Conservation (phyloP, 2,329 filamentous ascomycete genomes). For the Fusarium aywerte region DNA sequence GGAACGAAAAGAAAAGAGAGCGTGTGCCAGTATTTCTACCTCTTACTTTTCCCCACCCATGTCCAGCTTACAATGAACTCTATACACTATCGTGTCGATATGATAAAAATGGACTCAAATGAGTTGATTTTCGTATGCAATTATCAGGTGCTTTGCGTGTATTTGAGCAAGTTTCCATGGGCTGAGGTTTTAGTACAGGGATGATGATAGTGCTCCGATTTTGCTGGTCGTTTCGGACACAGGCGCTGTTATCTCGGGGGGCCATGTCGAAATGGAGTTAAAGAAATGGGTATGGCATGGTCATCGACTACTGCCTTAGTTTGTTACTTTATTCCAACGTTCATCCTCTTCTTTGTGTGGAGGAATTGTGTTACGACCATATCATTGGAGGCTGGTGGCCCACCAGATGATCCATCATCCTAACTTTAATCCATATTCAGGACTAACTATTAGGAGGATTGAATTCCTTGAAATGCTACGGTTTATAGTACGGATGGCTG, state of each 20-base stretch:
- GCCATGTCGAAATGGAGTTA: neutral
- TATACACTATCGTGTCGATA: neutral
- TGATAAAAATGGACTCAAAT: neutral
- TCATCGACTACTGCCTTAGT: neutral
- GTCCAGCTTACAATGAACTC: neutral
- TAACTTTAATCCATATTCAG: neutral
- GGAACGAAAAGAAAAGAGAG: neutral
- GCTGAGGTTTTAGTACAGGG: slow-evolving; percentile 21
- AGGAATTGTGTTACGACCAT: neutral
- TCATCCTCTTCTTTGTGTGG: neutral
- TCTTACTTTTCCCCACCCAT: neutral
- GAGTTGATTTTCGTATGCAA: neutral
- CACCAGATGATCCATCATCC: neutral
- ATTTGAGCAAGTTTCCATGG: slow-evolving; percentile 45
- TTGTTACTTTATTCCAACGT: slow-evolving; percentile 11
- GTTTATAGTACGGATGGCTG: too few species aligned
- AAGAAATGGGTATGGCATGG: neutral
- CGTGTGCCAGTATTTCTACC: slow-evolving; percentile 16
- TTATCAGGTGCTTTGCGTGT: slow-evolving; percentile 31
- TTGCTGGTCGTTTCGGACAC: neutral
- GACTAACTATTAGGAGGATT: neutral
- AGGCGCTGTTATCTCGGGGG: neutral
- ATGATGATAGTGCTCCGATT: slow-evolving; percentile 10
- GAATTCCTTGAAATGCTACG: neutral
- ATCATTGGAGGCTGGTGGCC: neutral